These are phyloP conservation scores for Aspergillus sp. DNA, from an alignment of 2,329 filamentous ascomycete species.

Conservation along the genomic window DNA sequence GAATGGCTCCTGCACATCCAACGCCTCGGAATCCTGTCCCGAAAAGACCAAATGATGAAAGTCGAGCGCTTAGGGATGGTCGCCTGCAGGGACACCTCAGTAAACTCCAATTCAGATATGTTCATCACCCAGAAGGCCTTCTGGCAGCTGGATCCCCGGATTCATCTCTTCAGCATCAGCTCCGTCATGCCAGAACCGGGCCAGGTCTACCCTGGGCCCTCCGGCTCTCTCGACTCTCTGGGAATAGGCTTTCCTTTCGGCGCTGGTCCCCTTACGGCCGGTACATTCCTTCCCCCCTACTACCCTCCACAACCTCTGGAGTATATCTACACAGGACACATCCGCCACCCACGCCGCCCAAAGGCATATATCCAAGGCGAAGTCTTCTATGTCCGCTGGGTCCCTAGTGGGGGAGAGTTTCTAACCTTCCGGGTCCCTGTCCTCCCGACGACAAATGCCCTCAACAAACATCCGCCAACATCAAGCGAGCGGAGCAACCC, in stretches of 20 bases:
- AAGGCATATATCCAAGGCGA: constrained; percentile 1
- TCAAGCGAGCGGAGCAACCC: background rate
- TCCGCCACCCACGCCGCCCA: background rate
- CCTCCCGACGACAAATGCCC: background rate
- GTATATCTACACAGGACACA: background rate
- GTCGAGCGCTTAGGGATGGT: background rate
- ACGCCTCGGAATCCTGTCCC: background rate
- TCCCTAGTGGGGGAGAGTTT: background rate
- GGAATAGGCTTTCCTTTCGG: constrained; percentile 2
- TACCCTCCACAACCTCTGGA: constrained; percentile 2
- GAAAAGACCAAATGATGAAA: constrained; percentile 1
- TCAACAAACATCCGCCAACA: background rate
- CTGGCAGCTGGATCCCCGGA: constrained; percentile 2
- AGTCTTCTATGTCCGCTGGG: background rate
- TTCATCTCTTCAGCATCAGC: constrained; percentile 3
- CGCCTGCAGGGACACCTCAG: background rate
- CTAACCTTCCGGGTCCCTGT: background rate
- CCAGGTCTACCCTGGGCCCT: background rate
- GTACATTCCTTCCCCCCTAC: constrained; percentile 1
- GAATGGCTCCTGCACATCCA: background rate
- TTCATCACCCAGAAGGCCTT: constrained; percentile 2
- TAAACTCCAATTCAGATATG: background rate
- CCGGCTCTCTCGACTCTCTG: background rate
- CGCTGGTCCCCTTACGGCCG: background rate
- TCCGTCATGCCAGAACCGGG: background rate